These are phyloP conservation scores for Pluteus cervinus DNA, from an alignment of 768 basidiomycete genomes.

Conservation along the genomic window DNA sequence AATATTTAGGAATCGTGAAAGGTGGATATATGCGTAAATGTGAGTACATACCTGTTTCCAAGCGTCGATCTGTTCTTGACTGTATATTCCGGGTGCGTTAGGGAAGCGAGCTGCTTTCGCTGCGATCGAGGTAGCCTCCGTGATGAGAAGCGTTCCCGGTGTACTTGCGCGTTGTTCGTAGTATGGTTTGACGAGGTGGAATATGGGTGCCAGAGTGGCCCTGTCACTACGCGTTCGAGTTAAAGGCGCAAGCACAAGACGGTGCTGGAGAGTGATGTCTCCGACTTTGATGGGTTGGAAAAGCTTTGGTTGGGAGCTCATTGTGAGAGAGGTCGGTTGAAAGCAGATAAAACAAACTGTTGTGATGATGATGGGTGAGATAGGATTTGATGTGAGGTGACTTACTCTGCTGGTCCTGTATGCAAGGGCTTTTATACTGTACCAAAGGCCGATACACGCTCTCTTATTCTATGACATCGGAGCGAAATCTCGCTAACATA, in stretches of 20 bases:
- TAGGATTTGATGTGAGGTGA: no score
- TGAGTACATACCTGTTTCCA: conserved; percentile 48
- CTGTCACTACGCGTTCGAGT: conserved; percentile 37
- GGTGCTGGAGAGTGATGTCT: conserved; percentile 33
- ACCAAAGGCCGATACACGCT: no score
- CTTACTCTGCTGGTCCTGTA: no score
- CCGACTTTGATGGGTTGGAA: conserved; percentile 46
- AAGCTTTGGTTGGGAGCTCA: conserved; percentile 18
- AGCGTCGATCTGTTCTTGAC: conserved; percentile 39
- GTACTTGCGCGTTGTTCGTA: conserved; percentile 40
- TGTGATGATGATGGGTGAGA: no score
- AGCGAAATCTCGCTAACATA: no score
- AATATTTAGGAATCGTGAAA: no score
- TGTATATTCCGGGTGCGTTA: conserved; percentile 53
- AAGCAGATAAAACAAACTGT: no score
- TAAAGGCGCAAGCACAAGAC: conserved; percentile 48
- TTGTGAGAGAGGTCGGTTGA: no score
- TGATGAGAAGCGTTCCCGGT: conserved; percentile 45
- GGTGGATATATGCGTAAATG: no score
- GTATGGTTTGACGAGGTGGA: conserved; percentile 33
- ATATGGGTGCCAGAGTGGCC: conserved; percentile 27
- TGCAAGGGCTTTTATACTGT: no score
- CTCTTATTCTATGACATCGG: no score
- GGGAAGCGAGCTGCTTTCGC: conserved; percentile 35
- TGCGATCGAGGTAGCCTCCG: conserved; percentile 46